Base-by-base conservation (phyloP, 2,329 filamentous ascomycete species). In the Elsinoe australis region DNA sequence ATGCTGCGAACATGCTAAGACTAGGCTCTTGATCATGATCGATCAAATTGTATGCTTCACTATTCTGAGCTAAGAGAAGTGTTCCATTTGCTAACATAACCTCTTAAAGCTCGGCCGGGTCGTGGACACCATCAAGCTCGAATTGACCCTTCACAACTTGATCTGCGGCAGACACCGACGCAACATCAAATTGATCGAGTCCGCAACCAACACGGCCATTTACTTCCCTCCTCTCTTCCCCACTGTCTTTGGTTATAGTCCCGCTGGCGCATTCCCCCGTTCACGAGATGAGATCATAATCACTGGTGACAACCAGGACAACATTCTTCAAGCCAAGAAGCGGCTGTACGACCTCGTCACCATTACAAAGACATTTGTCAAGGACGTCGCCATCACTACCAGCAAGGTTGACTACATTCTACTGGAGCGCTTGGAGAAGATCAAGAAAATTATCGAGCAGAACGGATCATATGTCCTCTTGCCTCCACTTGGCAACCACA, bases 101-200 rank as follows among this genome's bases (percentile, higher is more conserved):
- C 14, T 50, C 12, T 34, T 35, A 50, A 61, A 85, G 82, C 80
- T 87, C 52, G 79, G 80, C 49, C 80, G 83, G 55, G 71, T 80
- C 50, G 83, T 92, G 47, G 88, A 95, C 64, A 80, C 76, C 39
- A 80, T 88, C 60, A 85, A 85, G 61, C 75, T 95, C 51, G 89
- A 95, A 57, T 71, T 90, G 42, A 86, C 87, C 19, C 78, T 95
- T 63, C 92, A 98, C 64, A 92, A 88, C 50, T 75, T 95, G 49
- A 82, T 96, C 42, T 95, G 89, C 64, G 92, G 92, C 41, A 85
- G 92, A 41, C 90, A 89, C 57, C 80, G 92, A 57, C 94, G 95
- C 72, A 95, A 95, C 65, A 95, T 98, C 71, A 96, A 96, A 71
- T 72, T 92, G 59, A 95, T 98, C 61, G 92, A 98, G 67, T 94